A percentile compares a stretch with the other conserved stretches of the same genome.
These are phyloP conservation scores for Staphylotrichum tortipilum DNA, from an alignment of 495 filamentous ascomycete species.

Conservation along the genomic window DNA sequence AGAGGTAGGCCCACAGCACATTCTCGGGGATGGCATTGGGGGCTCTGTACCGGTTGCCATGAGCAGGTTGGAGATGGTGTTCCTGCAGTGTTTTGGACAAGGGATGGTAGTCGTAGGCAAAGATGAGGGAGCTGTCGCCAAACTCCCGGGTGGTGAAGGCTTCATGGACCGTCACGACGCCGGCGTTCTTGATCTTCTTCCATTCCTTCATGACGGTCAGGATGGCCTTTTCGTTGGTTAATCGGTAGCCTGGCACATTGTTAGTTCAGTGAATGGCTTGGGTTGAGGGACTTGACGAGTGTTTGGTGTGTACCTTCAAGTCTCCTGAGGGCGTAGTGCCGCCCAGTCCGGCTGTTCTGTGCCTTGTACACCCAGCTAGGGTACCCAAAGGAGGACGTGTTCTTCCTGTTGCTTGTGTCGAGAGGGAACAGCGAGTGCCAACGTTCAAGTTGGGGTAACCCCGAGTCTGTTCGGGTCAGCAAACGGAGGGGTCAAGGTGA, in stretches of 20 bases:
- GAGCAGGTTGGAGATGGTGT: conserved; percentile 58
- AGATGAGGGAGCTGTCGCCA: conserved; percentile 87
- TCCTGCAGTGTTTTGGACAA: conserved; percentile 83
- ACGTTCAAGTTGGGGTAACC: conserved; percentile 69
- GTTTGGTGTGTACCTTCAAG: conserved; percentile 52
- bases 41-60: conserved; percentile 35
- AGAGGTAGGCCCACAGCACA: conserved; percentile 82
- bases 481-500: no score
- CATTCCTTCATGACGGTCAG: conserved; percentile 71
- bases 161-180: conserved; percentile 80
- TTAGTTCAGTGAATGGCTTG: neutral
- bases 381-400: conserved; percentile 67
- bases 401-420: conserved; percentile 67
- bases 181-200: conserved; percentile 76
- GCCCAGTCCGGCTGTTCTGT: conserved; percentile 76
- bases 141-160: conserved; percentile 89
- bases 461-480: conserved; percentile 35
- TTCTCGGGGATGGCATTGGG: conserved; percentile 58
- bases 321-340: conserved; percentile 72
- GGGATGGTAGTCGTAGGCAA: conserved; percentile 90
- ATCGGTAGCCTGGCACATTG: conserved; percentile 36
- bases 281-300: neutral
- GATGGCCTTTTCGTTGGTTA: conserved; percentile 84
- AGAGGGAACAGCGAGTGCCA: conserved; percentile 90
- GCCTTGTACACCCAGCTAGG: conserved; percentile 94